Evolutionary conservation across 805 yeast genomes (phyloP).

Genomic region (Ogataea corticis): DNA sequence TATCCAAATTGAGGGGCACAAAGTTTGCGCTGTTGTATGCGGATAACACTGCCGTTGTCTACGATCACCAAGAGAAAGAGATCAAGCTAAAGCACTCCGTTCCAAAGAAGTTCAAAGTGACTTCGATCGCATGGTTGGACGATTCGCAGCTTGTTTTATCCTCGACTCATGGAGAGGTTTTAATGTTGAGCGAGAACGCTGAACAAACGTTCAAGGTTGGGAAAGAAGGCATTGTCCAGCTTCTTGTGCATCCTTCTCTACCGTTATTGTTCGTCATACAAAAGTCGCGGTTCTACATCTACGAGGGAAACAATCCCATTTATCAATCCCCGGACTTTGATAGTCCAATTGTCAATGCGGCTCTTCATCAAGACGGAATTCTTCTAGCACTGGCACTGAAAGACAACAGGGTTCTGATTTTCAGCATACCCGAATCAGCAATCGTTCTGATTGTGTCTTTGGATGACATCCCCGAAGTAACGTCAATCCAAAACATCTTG

Average conservation of each 20-base stretch:
- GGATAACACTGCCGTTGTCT: slow-evolving; percentile 9
- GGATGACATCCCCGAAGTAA: slow-evolving; percentile 5
- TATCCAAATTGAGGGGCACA: slow-evolving; percentile 5
- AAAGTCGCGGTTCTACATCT: slow-evolving; percentile 11
- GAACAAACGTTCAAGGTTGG: slow-evolving; percentile 4
- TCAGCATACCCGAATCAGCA: slow-evolving; percentile 40
- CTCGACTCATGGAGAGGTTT: slow-evolving; percentile 9
- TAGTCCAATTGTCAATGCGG: slow-evolving; percentile 10
- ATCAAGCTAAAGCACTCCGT: slow-evolving; percentile 3
- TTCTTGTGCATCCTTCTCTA: slow-evolving; percentile 15
- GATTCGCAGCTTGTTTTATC: slow-evolving; percentile 8
- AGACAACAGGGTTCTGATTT: slow-evolving; percentile 37
- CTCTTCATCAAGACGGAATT: slow-evolving; percentile 40
- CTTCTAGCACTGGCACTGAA: slow-evolving; percentile 38
- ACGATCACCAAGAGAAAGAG: background rate
- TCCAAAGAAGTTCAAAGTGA: slow-evolving; percentile 7
- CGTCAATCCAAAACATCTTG: slow-evolving; percentile 35
- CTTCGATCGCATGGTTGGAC: slow-evolving; percentile 14
- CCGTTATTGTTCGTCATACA: slow-evolving; percentile 15
- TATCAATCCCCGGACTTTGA: slow-evolving; percentile 12
- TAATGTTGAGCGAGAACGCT: slow-evolving; percentile 1
- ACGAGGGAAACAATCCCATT: slow-evolving; percentile 6
- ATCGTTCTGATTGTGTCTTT: slow-evolving; percentile 36
- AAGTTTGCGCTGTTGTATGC: slow-evolving; percentile 11
- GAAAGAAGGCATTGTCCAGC: slow-evolving; percentile 8